A percentile compares a stretch with the other conserved stretches of the same genome.
These are phyloP conservation scores for Cercospora sesami DNA, from an alignment of 2,329 filamentous ascomycete genomes.

Conservation along the genomic window DNA sequence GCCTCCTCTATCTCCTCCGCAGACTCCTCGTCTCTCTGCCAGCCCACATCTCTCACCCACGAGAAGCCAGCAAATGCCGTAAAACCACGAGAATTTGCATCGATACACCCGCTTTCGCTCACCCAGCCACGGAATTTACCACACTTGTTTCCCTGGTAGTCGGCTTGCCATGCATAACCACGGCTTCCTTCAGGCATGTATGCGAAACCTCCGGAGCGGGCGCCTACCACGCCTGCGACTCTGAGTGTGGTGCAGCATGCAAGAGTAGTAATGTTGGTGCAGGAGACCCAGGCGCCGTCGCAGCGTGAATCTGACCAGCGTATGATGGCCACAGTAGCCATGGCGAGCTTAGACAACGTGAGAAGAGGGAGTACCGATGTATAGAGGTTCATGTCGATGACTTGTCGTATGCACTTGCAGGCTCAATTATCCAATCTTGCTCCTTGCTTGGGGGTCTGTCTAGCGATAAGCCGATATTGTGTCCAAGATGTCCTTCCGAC, in stretches of 20 bases:
- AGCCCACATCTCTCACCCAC: neutral
- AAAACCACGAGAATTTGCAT: neutral
- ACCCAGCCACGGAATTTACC: neutral
- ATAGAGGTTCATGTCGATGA: neutral
- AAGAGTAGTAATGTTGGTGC: neutral
- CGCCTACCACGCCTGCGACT: neutral
- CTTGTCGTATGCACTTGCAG: neutral
- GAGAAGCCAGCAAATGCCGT: neutral
- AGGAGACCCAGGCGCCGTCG: neutral
- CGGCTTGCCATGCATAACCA: neutral
- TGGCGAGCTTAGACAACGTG: neutral
- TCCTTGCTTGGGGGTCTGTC: neutral
- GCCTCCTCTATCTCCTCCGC: neutral
- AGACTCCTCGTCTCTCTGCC: neutral
- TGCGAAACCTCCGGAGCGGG: neutral
- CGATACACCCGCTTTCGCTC: neutral
- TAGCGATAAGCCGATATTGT: no score
- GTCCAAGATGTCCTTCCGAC: no score
- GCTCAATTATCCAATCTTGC: neutral
- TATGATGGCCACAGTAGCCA: neutral
- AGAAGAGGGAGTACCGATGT: neutral
- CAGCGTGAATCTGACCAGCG: neutral
- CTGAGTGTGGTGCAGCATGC: neutral
- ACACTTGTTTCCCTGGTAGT: neutral
- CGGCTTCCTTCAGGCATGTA: neutral